Base-by-base conservation (phyloP, 768 basidiomycete genomes). In the Naganishia vaughanmartiniae region DNA sequence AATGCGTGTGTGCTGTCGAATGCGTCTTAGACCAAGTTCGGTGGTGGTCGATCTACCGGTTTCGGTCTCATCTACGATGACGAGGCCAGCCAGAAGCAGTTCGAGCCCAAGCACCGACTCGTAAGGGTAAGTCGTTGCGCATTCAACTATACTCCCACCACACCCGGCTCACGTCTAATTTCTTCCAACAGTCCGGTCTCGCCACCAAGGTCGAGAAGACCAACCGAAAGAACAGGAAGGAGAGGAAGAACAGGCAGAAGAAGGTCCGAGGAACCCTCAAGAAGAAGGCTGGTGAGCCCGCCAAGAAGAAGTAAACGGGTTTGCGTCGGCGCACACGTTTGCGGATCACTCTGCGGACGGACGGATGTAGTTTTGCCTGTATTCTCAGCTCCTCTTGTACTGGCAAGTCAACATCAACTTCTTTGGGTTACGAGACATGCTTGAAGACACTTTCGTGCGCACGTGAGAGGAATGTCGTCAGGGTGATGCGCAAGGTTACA, bases 231-330 rank as follows among this genome's bases (percentile, higher is more conserved):
- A 88, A 98, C 83, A 90, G 96, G 84, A 97, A 98, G 86, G 95
- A 98, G 86, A 89, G 96, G 79, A 99, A 99, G 88, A 99, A 99
- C 85, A 89, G 95, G 82, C 87, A 90, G 73, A 99, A 99, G 90
- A 98, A 97, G 89, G 94, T 93, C 84, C 91, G 94, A 80, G 94
- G 95, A 77, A 93, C 90, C 82, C 90, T 91, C 86, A 98, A 97
- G 87, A 73, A 84, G 85, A 97, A 96, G 89, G 93, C 92, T 69
- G 79, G 73, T 46, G 81, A 81, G 42, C 70, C 79, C 68, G 77
- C 80, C 76, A 80, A 81, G 79, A 81, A 80, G 79, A 81, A 80
- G 79, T 81, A 81, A 74, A 73, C 75, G 45, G 54, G 33, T 54
- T 21, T 14, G 19, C 26, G 42, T 31, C 36, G 33, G 39, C 28